Conservation (phyloP, 495 filamentous ascomycete genomes). For the Hypoxylon cercidicola region DNA sequence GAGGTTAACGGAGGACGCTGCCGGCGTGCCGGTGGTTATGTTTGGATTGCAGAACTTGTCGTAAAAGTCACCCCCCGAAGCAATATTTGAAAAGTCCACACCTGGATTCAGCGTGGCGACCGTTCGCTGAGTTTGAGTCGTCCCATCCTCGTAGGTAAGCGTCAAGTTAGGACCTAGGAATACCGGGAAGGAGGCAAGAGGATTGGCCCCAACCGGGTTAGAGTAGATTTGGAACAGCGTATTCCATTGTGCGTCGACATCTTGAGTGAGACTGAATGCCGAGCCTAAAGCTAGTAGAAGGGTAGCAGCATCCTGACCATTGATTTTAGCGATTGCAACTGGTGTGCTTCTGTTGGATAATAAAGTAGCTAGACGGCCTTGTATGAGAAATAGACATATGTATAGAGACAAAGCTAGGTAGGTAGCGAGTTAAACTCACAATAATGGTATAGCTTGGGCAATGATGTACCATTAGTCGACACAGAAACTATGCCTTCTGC, state of each 20-base stretch:
- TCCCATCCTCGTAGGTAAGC: conserved; percentile 33
- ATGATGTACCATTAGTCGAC: conserved; percentile 42
- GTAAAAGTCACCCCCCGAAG: conserved; percentile 35
- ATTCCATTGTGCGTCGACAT: conserved; percentile 51
- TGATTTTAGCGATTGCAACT: conserved; percentile 42
- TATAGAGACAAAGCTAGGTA: not conserved
- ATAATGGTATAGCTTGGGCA: conserved; percentile 47
- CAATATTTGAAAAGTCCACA: conserved; percentile 30
- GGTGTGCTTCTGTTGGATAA: not conserved
- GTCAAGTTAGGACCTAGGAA: conserved; percentile 39
- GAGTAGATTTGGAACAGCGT: conserved; percentile 28
- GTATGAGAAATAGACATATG: conserved; percentile 14
- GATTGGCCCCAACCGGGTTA: conserved; percentile 6
- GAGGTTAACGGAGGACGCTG: not conserved
- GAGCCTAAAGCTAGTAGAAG: conserved; percentile 36
- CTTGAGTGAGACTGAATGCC: conserved; percentile 42
- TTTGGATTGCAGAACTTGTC: conserved; percentile 44
- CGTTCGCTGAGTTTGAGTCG: conserved; percentile 7
- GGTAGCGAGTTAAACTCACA: conserved; percentile 28
- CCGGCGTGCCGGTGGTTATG: conserved; percentile 6
- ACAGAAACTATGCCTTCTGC: conserved; percentile 43
- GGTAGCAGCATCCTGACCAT: conserved; percentile 44
- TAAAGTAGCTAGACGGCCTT: conserved; percentile 11
- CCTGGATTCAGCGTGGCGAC: conserved; percentile 3
- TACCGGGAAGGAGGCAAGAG: conserved; percentile 23